Evolutionary conservation across 2,329 filamentous ascomycete genomes (phyloP).

Genomic region (Colletotrichum somersetense): DNA sequence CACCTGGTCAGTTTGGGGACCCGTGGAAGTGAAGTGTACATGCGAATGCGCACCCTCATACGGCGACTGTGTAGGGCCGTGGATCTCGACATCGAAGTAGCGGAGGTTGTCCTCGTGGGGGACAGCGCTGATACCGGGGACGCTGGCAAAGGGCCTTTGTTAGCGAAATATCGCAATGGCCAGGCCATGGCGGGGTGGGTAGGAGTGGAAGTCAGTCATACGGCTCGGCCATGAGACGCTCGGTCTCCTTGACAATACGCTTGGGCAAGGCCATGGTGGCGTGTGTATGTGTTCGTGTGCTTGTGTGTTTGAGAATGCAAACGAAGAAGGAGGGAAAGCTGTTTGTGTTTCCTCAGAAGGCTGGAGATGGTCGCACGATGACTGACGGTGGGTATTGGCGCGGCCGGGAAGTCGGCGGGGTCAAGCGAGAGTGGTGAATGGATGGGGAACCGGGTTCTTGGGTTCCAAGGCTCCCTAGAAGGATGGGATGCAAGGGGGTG

Average conservation of each 20-base stretch:
- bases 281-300: neutral
- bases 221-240: slow-evolving; percentile 96
- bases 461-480: neutral
- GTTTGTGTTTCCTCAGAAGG: neutral
- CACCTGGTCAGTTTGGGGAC: slow-evolving; percentile 7
- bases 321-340: neutral
- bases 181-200: neutral
- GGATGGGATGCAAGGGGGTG: neutral
- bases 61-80: slow-evolving; percentile 90
- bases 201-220: slow-evolving; percentile 62
- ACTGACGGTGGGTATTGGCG: neutral
- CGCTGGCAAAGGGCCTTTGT: slow-evolving; percentile 63
- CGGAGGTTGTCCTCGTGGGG: slow-evolving; percentile 97
- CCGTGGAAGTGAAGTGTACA: neutral
- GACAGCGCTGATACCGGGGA: slow-evolving; percentile 94
- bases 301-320: neutral
- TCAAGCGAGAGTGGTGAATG: slow-evolving; percentile 32
- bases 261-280: slow-evolving; percentile 83
- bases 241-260: slow-evolving; percentile 98
- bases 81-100: slow-evolving; percentile 98
- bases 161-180: slow-evolving; percentile 20
- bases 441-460: slow-evolving; percentile 1
- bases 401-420: slow-evolving; percentile 29
- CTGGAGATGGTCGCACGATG: slow-evolving; percentile 1
- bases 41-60: slow-evolving; percentile 80